A percentile compares a stretch with the other conserved stretches of the same genome.
Conservation (phyloP, 2,329 filamentous ascomycete species). For the Eutypella sp. region DNA sequence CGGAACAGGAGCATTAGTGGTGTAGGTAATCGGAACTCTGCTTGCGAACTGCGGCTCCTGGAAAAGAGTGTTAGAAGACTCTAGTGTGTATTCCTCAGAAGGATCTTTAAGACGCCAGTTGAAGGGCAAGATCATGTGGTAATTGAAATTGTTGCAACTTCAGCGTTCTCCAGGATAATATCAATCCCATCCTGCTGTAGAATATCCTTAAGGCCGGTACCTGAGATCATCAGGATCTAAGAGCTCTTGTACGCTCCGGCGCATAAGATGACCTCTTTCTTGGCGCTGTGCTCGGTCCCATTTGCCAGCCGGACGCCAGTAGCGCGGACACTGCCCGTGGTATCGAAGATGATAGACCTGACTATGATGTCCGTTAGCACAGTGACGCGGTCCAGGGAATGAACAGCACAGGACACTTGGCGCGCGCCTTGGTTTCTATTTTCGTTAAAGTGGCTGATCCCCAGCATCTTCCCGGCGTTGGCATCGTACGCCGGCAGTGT, state of each 20-base stretch:
- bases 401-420: conserved; percentile 10
- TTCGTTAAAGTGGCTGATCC: conserved; percentile 19
- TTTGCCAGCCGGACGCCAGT: conserved; percentile 11
- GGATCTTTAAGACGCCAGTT: conserved; percentile 22
- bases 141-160: conserved; percentile 15
- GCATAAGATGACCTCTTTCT: conserved; percentile 10
- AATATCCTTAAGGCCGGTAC: conserved; percentile 10
- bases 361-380: conserved; percentile 15
- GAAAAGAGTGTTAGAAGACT: conserved; percentile 17
- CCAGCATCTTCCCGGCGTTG: conserved; percentile 17
- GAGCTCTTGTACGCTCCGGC: conserved; percentile 15
- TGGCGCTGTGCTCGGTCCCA: conserved; percentile 6
- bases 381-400: conserved; percentile 8
- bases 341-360: conserved; percentile 11
- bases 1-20: conserved; percentile 13
- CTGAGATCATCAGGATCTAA: conserved; percentile 17
- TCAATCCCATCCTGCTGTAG: conserved; percentile 13
- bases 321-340: conserved; percentile 3
- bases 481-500: conserved; percentile 10
- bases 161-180: conserved; percentile 11
- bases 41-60: conserved; percentile 13
- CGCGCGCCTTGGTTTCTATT: conserved; percentile 14
- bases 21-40: conserved; percentile 12
- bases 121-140: conserved; percentile 15
- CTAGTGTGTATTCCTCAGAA: conserved; percentile 16